A percentile compares a stretch with the other conserved stretches of the same genome.
Conservation (phyloP, 306 rosid genomes). For the Castanopsis chinensis region DNA sequence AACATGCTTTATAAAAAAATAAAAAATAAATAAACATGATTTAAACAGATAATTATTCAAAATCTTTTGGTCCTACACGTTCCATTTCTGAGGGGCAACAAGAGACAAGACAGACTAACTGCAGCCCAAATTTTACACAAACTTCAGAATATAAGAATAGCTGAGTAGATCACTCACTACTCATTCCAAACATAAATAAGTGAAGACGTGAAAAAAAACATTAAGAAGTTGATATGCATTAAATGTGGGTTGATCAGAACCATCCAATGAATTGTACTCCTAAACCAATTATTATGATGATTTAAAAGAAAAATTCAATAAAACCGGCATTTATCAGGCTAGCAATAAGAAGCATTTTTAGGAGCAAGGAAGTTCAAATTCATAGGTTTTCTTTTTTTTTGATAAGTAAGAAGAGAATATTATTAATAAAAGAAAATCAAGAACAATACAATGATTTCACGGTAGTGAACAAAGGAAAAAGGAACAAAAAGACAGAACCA, state of each 20-base stretch:
- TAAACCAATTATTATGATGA: not conserved
- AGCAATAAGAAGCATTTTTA: not conserved
- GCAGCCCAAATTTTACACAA: slow-evolving; percentile 8
- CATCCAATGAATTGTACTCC: not conserved
- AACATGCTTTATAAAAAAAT: too few relatives aligned
- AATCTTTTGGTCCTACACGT: slow-evolving; percentile 4
- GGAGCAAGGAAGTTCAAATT: not conserved
- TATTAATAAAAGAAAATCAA: too few relatives aligned
- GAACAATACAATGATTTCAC: too few relatives aligned
- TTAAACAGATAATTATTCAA: not conserved
- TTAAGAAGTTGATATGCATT: not conserved
- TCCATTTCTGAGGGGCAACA: slow-evolving; percentile 6
- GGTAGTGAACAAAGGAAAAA: too few relatives aligned
- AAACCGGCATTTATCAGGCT: not conserved
- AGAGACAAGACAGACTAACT: slow-evolving; percentile 2
- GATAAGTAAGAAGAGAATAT: too few relatives aligned
- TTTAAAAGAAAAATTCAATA: not conserved
- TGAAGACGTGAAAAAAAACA: not conserved
- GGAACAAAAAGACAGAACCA: too few relatives aligned
- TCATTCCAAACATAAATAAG: not conserved
- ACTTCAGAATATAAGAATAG: slow-evolving; percentile 11
- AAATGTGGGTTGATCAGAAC: not conserved
- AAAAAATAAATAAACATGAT: slow-evolving; percentile 5
- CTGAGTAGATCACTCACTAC: not conserved
- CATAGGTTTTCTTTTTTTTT: not conserved